Evolutionary conservation across 306 rosid species (phyloP).

Genomic region (Calophaca sinica): DNA sequence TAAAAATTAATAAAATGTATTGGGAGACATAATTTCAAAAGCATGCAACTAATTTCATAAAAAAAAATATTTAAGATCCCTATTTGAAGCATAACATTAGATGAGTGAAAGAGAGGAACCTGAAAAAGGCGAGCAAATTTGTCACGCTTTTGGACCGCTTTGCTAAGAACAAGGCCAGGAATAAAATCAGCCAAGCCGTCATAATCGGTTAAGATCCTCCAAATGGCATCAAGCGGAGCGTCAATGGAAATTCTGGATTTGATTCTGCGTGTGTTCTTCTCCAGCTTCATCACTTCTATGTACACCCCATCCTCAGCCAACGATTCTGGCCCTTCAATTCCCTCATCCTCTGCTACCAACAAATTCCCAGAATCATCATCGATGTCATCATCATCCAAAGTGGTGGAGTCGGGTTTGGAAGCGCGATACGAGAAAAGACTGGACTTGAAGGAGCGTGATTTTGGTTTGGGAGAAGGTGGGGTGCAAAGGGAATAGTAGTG

Average conservation of each 20-base stretch:
- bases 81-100: neutral
- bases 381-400: neutral
- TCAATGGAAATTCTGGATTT: slow-evolving; percentile 61
- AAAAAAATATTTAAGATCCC: slow-evolving; percentile 30
- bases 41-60: slow-evolving; percentile 27
- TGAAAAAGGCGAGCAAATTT: slow-evolving; percentile 79
- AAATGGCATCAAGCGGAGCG: slow-evolving; percentile 64
- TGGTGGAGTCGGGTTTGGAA: slow-evolving; percentile 48
- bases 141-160: slow-evolving; percentile 59
- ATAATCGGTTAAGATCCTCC: slow-evolving; percentile 84
- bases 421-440: slow-evolving; percentile 42
- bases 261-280: slow-evolving; percentile 70
- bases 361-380: slow-evolving; percentile 21
- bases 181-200: slow-evolving; percentile 82
- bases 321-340: slow-evolving; percentile 19
- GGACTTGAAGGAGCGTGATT: slow-evolving; percentile 34
- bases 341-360: slow-evolving; percentile 29
- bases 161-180: slow-evolving; percentile 80
- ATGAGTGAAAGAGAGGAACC: slow-evolving; percentile 44
- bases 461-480: slow-evolving; percentile 33
- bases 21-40: neutral
- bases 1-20: neutral
- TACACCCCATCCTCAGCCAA: slow-evolving; percentile 56
- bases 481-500: neutral
- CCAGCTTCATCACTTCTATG: slow-evolving; percentile 64